phyloP scores from a whole-genome alignment of 2,329 filamentous ascomycete genomes.

The Exophiala xenobiotica region DNA sequence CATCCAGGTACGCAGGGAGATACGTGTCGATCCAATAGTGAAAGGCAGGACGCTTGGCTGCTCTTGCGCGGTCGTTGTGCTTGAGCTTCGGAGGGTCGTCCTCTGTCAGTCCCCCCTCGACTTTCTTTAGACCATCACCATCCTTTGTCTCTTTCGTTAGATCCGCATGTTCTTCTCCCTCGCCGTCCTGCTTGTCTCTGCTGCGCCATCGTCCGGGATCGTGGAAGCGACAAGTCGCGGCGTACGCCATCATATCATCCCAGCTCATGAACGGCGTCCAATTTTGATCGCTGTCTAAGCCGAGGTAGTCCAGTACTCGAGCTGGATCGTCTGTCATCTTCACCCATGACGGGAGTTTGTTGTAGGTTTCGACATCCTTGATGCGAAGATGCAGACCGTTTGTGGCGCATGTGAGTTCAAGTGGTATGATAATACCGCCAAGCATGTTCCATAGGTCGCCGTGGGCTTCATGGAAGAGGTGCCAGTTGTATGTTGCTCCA shows the following conservation, averaged over 20 bases:
- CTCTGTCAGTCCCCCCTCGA: background rate
- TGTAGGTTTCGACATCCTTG: constrained; percentile 2
- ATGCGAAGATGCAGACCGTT: background rate
- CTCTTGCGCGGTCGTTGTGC: background rate
- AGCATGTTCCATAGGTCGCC: constrained; percentile 68
- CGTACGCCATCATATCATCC: constrained; percentile 18
- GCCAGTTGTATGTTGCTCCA: constrained; percentile 56
- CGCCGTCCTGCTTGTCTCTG: background rate
- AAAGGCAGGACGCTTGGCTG: background rate
- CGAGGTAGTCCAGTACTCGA: constrained; percentile 50
- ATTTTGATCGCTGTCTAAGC: constrained; percentile 54
- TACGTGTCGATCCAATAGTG: constrained; percentile 7
- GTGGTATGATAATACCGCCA: constrained; percentile 60
- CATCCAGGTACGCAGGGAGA: background rate
- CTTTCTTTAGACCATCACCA: background rate
- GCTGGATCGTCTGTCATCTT: constrained; percentile 59
- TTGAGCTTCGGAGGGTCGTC: background rate
- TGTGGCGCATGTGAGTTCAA: constrained; percentile 52
- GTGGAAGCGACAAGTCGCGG: constrained; percentile 5
- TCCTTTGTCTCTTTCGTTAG: background rate
- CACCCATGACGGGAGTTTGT: constrained; percentile 52
- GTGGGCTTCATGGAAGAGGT: constrained; percentile 66
- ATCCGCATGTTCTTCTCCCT: background rate
- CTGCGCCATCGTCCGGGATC: background rate
- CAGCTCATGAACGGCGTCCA: constrained; percentile 53